Evolutionary conservation across 352 stramenopile species (phyloP).

Genomic region (Phytophthora hibernalis): DNA sequence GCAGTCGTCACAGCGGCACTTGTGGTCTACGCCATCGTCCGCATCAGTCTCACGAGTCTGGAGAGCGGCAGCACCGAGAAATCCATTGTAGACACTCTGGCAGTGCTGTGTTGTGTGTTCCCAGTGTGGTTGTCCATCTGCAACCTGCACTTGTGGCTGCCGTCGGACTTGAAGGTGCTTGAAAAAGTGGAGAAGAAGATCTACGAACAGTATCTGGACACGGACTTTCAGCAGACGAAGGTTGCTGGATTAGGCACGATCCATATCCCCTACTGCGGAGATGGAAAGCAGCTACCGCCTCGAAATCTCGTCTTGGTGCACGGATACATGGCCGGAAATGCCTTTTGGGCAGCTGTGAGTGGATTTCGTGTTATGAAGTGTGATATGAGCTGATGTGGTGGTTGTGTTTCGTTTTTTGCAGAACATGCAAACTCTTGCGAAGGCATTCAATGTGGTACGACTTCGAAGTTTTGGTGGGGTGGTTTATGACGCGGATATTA

Average conservation of each 20-base stretch:
- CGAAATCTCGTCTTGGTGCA: conserved; percentile 78
- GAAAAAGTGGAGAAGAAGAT: conserved; percentile 71
- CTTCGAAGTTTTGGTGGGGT: not conserved
- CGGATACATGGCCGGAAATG: conserved; percentile 80
- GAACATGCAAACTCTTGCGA: conserved; percentile 80
- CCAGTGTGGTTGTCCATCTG: conserved; percentile 60
- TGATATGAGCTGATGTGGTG: conserved; percentile 7
- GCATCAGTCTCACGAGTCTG: conserved; percentile 48
- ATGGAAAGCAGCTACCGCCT: conserved; percentile 53
- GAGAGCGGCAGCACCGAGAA: conserved; percentile 44
- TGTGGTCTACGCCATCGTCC: conserved; percentile 58
- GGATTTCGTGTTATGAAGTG: not conserved
- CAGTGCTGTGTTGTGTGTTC: conserved; percentile 52
- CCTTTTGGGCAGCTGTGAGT: conserved; percentile 76
- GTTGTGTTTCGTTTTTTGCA: conserved; percentile 15
- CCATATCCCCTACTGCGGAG: conserved; percentile 79
- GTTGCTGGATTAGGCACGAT: conserved; percentile 76
- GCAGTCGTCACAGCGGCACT: conserved; percentile 39
- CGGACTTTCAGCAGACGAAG: conserved; percentile 59
- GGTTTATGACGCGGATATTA: not conserved
- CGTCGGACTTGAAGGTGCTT: conserved; percentile 53
- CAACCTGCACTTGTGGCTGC: conserved; percentile 62
- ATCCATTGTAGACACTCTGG: conserved; percentile 45
- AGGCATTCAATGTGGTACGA: conserved; percentile 83
- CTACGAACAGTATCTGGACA: conserved; percentile 71